These are phyloP conservation scores for Nigrograna mackinnonii DNA, from an alignment of 2,329 filamentous ascomycete genomes.

Conservation along the genomic window DNA sequence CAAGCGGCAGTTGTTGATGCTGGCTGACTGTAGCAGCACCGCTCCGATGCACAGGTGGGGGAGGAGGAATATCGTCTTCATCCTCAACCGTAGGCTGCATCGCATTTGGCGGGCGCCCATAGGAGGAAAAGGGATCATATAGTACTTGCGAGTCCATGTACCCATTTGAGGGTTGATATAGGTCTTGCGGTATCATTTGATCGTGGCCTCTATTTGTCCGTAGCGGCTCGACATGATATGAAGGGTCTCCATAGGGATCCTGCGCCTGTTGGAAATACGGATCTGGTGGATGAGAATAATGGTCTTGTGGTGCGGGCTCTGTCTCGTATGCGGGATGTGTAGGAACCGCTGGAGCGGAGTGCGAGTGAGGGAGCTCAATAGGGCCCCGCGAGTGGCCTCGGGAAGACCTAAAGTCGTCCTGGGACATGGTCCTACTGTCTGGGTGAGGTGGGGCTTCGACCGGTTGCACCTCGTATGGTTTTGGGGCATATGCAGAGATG, in stretches of 20 bases:
- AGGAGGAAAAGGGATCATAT: conserved; percentile 51
- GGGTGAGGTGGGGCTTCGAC: conserved; percentile 30
- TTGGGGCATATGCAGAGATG: conserved; percentile 40
- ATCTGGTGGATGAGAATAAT: conserved; percentile 17
- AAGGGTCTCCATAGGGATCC: conserved; percentile 29
- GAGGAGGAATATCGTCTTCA: conserved; percentile 58
- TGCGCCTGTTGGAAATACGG: conserved; percentile 11
- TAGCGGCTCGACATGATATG: conserved; percentile 38
- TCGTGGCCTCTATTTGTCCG: conserved; percentile 31
- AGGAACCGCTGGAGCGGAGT: conserved; percentile 49
- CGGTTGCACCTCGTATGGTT: conserved; percentile 38
- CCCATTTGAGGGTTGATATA: conserved; percentile 37
- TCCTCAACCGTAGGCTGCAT: conserved; percentile 69
- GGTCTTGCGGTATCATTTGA: conserved; percentile 29
- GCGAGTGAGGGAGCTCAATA: conserved; percentile 44
- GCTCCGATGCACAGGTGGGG: conserved; percentile 42
- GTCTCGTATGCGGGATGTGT: conserved; percentile 31
- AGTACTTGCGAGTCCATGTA: conserved; percentile 22
- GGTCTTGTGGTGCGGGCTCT: conserved; percentile 16
- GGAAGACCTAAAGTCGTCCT: conserved; percentile 29
- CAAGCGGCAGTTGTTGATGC: conserved; percentile 22
- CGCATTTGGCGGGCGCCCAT: conserved; percentile 48
- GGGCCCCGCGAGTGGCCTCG: conserved; percentile 23
- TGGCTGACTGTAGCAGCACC: conserved; percentile 33
- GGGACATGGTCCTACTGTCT: conserved; percentile 24